phyloP scores from a whole-genome alignment of 1,139 yeast genomes.

The Taiozyma sp. region DNA sequence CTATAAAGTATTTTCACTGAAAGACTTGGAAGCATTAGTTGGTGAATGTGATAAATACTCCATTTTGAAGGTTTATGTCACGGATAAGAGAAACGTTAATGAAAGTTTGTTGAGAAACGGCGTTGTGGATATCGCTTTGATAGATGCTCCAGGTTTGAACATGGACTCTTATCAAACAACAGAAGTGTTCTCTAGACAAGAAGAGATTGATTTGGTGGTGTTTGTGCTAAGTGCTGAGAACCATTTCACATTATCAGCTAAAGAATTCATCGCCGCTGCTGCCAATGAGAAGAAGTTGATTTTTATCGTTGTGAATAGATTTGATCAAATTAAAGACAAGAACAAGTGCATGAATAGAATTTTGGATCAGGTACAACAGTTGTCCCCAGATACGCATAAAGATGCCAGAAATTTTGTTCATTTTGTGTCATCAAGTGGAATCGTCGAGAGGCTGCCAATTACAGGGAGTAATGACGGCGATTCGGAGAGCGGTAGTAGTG shows the following conservation, averaged over 20 bases:
- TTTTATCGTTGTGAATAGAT: conserved; percentile 90
- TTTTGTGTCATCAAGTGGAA: conserved; percentile 66
- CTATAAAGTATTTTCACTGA: conserved; percentile 50
- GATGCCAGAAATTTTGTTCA: conserved; percentile 90
- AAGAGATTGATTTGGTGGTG: conserved; percentile 93
- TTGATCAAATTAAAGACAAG: conserved; percentile 79
- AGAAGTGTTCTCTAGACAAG: conserved; percentile 93
- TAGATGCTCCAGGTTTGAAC: conserved; percentile 97
- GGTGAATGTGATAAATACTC: conserved; percentile 68
- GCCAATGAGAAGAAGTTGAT: conserved; percentile 89
- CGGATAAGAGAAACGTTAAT: conserved; percentile 65
- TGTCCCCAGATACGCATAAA: conserved; percentile 90
- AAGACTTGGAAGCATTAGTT: conserved; percentile 65
- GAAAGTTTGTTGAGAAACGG: conserved; percentile 83
- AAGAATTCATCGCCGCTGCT: conserved; percentile 88
- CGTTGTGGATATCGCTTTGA: conserved; percentile 83
- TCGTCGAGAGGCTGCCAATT: conserved; percentile 35
- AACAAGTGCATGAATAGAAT: conserved; percentile 73
- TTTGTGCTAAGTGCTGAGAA: conserved; percentile 97
- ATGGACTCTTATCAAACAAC: conserved; percentile 93
- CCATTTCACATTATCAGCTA: conserved; percentile 90
- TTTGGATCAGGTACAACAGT: conserved; percentile 77
- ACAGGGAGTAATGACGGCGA: conserved; percentile 28
- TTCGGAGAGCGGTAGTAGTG: conserved; percentile 33
- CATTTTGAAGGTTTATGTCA: conserved; percentile 74